Evolutionary conservation across 1,139 yeast species (phyloP), one percentile per base, ranked within the genome.

Genomic region (Pneumocystis oryctolagi): DNA sequence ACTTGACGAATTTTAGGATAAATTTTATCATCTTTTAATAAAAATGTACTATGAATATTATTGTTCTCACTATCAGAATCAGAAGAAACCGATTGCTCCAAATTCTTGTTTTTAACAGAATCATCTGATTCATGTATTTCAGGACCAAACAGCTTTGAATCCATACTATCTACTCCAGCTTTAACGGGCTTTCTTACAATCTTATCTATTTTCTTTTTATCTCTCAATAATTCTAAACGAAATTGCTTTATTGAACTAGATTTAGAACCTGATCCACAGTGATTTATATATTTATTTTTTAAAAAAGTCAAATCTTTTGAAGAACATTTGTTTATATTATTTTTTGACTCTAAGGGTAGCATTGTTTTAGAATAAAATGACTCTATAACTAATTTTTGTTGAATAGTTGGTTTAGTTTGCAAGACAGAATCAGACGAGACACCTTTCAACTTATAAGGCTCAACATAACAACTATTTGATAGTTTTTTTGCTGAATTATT

Each of bases 41-140:
- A 56, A 8, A 70, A 68, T 62, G 71, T 68, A 16, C 70, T 62
- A 1, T 72, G 72, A 47, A 70, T 70, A 16, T 67, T 69, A 37
- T 67, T 70, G 12, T 68, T 64, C 18, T 62, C 63, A 18, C 62
- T 59, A 35, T 60, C 65, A 16, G 62, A 56, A 30, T 60, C 63
- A 57, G 66, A 60, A 47, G 63, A 58, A 37, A 67, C 55, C 5
- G 30, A 20, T 12, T 30, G 34, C 30, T 30, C 59, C 12, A 62
- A 60, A 16, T 59, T 56, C 12, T 42, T 57, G n/a, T 60, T 60
- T n/a, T 58, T 39, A 14, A 55, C 12, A n/a, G 61, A 61, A 53
- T 63, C 62, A 5, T 60, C 62, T 32, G 62, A 55, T 42, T 55
- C 64, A 37, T 70, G 72, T 20, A 68, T 69, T 20, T 69, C 73